A percentile compares a stretch with the other conserved stretches of the same genome.
Evolutionary conservation across 225 moss, liverwort and hornwort genomes (phyloP).

Genomic region (Rhytidiadelphus loreus): DNA sequence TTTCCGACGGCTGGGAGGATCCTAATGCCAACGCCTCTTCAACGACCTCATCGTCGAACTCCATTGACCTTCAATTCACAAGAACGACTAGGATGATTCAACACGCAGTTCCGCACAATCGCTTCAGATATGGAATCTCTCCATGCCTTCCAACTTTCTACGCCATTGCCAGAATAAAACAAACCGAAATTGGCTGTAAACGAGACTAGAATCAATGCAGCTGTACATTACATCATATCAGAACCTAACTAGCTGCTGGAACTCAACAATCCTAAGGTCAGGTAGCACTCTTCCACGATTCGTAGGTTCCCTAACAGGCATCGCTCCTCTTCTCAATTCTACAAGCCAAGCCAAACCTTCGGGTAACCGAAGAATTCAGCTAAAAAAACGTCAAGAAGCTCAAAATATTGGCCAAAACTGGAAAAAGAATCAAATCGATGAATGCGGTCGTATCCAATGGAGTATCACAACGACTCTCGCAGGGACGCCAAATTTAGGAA

Average conservation of each 20-base stretch:
- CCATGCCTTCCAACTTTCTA: not conserved
- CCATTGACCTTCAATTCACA: slow-evolving; percentile 19
- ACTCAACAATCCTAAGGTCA: not conserved
- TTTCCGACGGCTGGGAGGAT: slow-evolving; percentile 31
- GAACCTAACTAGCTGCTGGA: not conserved
- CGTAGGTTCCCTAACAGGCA: not conserved
- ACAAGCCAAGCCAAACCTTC: not conserved
- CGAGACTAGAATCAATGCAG: not conserved
- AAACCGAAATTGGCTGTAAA: not conserved
- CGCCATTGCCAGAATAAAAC: not conserved
- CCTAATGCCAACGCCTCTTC: slow-evolving; percentile 28
- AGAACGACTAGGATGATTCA: not conserved
- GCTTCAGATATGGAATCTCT: not conserved
- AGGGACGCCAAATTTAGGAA: not conserved
- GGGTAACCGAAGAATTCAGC: not conserved
- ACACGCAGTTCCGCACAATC: not conserved
- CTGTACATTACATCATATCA: not conserved
- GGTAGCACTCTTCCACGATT: not conserved
- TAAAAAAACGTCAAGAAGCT: not conserved
- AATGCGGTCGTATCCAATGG: not conserved
- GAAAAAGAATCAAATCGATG: not conserved
- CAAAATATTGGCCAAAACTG: not conserved
- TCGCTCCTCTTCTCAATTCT: not conserved
- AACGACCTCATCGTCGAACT: slow-evolving; percentile 53
- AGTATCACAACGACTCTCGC: not conserved